Base-by-base conservation (phyloP, 495 filamentous ascomycete species). In the Penicillium flavigenum region DNA sequence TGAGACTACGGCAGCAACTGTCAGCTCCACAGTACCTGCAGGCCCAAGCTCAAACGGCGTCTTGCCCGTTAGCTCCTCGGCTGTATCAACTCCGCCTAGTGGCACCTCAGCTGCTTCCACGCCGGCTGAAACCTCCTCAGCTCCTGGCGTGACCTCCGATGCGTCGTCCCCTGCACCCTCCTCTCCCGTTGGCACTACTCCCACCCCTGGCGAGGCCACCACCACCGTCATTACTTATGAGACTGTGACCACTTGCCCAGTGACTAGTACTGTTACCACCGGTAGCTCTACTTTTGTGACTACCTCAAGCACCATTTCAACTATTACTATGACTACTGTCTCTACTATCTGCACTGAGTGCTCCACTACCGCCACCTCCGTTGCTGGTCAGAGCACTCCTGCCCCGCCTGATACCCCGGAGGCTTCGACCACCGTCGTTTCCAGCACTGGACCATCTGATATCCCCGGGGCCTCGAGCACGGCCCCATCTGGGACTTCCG, bases 201-300 rank as follows among this genome's bases (percentile, higher is more conserved):
- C 55, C 54, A 47, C 39, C 20, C 36, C 57, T 31, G 51, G 48
- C 2, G 57, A 61, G 16, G 22, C 41, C 2, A 50, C 29, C 3
- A 45, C 46, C 8, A 64, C 62, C n/a, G 41, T 64, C 14, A 44
- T 64, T 14, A 64, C 62, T 26, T 62, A 53, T 8, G 38, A 46
- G 26, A 72, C 70, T 51, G 64, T 75, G n/a, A 75, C 77, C 16
- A 74, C 72, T 58, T 75, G 70, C 58, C 68, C 75, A 20, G 60
- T 75, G 50, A 76, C 75, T 24, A 65, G 56, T 39, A 69, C 70
- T 32, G 63, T 65, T 45, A 68, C 66, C 27, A 69, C 76, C 8
- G 64, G 69, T 36, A 61, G 54, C 24, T 65, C 57, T 32, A 63
- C 64, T 36, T 68, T 65, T 52, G 67, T 61, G 36, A 69, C 75